Conservation (phyloP, 2,329 filamentous ascomycete species). For the Fusarium tuaranense region DNA sequence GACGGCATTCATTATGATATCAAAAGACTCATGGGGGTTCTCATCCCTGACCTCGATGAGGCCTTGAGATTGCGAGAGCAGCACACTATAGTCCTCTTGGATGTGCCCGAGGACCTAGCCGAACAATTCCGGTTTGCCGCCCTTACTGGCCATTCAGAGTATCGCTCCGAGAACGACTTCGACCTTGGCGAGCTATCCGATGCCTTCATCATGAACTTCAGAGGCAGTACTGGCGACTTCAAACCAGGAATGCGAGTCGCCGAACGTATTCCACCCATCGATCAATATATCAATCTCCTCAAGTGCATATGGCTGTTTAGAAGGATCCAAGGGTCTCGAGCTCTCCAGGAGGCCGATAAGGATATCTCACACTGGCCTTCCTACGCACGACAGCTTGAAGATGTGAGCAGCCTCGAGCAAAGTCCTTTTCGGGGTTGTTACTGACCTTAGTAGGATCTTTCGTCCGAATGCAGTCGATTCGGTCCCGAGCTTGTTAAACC, state of each 20-base stretch:
- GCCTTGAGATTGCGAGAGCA: slow-evolving; percentile 38
- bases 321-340: slow-evolving; percentile 31
- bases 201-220: slow-evolving; percentile 47
- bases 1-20: slow-evolving; percentile 38
- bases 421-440: accelerated
- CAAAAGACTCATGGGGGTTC: slow-evolving; percentile 40
- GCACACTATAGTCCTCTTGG: slow-evolving; percentile 17
- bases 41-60: slow-evolving; percentile 43
- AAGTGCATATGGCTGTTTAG: slow-evolving; percentile 50
- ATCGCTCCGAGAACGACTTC: slow-evolving; percentile 36
- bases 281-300: slow-evolving; percentile 48
- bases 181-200: slow-evolving; percentile 46
- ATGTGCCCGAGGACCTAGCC: slow-evolving; percentile 39
- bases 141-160: slow-evolving; percentile 36
- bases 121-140: slow-evolving; percentile 41
- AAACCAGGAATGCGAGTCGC: slow-evolving; percentile 43
- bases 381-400: slow-evolving; percentile 47
- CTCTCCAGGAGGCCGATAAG: slow-evolving; percentile 15
- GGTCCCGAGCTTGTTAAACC: slow-evolving; percentile 45
- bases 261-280: slow-evolving; percentile 37
- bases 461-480: slow-evolving; percentile 43
- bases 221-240: slow-evolving; percentile 42
- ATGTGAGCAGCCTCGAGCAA: slow-evolving; percentile 35
- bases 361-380: slow-evolving; percentile 52
- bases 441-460: slow-evolving; percentile 43